Conservation (phyloP, 345 rosid genomes). For the Iberis pinnata region DNA sequence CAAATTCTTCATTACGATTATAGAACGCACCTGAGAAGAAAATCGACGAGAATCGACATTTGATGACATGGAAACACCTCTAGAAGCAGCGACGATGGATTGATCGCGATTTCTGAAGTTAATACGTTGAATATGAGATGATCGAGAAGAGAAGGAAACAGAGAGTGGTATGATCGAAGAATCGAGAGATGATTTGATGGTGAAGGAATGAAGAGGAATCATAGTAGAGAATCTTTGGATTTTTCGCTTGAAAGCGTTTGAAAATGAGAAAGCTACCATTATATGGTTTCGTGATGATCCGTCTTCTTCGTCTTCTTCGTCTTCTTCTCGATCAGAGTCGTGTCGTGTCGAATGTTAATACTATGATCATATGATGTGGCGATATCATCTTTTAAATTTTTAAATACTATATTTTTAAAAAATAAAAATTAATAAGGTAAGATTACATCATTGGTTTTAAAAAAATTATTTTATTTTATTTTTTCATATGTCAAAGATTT, state of each 20-base stretch:
- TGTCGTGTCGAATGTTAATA: constrained; percentile 7
- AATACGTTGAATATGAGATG: constrained; percentile 5
- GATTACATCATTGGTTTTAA: too few relatives aligned
- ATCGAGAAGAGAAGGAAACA: constrained; percentile 16
- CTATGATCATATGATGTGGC: constrained; percentile 12
- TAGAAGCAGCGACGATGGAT: constrained; percentile 31
- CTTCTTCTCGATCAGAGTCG: constrained; percentile 13
- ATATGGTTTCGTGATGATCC: constrained; percentile 4
- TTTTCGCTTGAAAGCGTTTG: not conserved
- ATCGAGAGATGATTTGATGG: constrained; percentile 18
- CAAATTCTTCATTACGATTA: not conserved
- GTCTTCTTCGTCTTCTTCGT: too few relatives aligned
- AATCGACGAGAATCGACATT: constrained; percentile 20
- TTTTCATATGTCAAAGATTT: too few relatives aligned
- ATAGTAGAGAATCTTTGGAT: constrained; percentile 7
- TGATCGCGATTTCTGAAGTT: constrained; percentile 13
- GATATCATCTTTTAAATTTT: not conserved
- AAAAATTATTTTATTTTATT: too few relatives aligned
- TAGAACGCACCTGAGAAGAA: constrained; percentile 32
- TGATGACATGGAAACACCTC: constrained; percentile 16
- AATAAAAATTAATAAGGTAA: too few relatives aligned
- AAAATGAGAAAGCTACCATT: not conserved
- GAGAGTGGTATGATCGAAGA: constrained; percentile 8
- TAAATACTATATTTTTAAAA: too few relatives aligned
- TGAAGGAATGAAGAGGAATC: constrained; percentile 20